Evolutionary conservation across 1,284 basidiomycete species (phyloP).

Genomic region (Leccinum griseonigrum): DNA sequence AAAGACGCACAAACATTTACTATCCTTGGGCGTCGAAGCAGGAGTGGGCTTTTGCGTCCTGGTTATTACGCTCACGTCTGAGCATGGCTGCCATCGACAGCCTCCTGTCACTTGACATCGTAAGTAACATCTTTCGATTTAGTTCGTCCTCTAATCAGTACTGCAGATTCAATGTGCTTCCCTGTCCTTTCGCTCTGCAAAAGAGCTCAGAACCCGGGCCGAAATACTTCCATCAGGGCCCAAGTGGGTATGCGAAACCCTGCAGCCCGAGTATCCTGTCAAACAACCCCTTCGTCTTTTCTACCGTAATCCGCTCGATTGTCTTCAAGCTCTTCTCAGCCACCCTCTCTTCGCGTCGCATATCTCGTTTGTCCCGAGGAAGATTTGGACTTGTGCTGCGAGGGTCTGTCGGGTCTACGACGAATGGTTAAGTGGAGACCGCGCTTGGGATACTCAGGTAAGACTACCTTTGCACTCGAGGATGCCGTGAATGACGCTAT

Average conservation of each 20-base stretch:
- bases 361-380: slow-evolving; percentile 4
- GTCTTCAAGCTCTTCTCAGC: too few relatives aligned
- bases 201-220: too few relatives aligned
- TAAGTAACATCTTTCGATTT: too few relatives aligned
- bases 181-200: too few relatives aligned
- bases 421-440: background rate
- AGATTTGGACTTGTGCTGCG: slow-evolving; percentile 1
- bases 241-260: too few relatives aligned
- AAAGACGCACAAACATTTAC: background rate
- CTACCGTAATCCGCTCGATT: too few relatives aligned
- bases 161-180: background rate
- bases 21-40: background rate
- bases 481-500: too few relatives aligned
- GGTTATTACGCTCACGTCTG: background rate
- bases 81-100: background rate
- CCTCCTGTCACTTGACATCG: background rate
- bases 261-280: too few relatives aligned
- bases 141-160: too few relatives aligned
- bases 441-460: background rate
- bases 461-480: too few relatives aligned
- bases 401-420: slow-evolving; percentile 1
- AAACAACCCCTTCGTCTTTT: too few relatives aligned
- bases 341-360: background rate
- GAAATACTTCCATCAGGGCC: too few relatives aligned
- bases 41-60: background rate